These are phyloP conservation scores for Torulaspora maleeae DNA, from an alignment of 805 yeast species.

Conservation along the genomic window DNA sequence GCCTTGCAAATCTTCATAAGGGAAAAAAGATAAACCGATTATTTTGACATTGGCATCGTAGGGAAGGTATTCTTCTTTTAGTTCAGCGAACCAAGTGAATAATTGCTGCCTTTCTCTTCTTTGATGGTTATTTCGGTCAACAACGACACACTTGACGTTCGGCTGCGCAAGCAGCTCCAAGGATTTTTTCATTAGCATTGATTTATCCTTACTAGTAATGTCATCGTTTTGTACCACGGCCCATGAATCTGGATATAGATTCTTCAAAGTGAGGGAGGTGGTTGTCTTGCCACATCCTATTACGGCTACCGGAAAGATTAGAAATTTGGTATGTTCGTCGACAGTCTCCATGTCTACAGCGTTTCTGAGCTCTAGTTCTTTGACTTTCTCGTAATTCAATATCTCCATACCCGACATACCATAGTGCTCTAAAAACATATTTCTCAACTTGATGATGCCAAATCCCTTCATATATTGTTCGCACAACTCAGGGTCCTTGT, in stretches of 20 bases:
- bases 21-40: slow-evolving; percentile 66
- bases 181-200: slow-evolving; percentile 46
- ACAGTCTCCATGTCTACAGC: slow-evolving; percentile 35
- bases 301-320: slow-evolving; percentile 79
- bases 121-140: slow-evolving; percentile 83
- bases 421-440: slow-evolving; percentile 50
- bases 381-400: slow-evolving; percentile 41
- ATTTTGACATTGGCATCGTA: slow-evolving; percentile 46
- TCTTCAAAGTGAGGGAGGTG: slow-evolving; percentile 53
- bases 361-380: slow-evolving; percentile 39
- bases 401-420: slow-evolving; percentile 60
- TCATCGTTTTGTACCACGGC: slow-evolving; percentile 81
- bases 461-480: slow-evolving; percentile 49
- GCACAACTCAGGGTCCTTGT: slow-evolving; percentile 43
- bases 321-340: slow-evolving; percentile 46
- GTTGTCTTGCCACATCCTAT: slow-evolving; percentile 96
- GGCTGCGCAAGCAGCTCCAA: slow-evolving; percentile 39
- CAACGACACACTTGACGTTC: slow-evolving; percentile 47
- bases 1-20: slow-evolving; percentile 35
- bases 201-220: slow-evolving; percentile 45
- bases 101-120: slow-evolving; percentile 63
- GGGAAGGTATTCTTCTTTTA: slow-evolving; percentile 43
- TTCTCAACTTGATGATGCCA: slow-evolving; percentile 72
- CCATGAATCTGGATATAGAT: slow-evolving; percentile 55
- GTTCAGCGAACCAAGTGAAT: slow-evolving; percentile 46